phyloP scores from a whole-genome alignment of 2,329 filamentous ascomycete species.

The Sarocladium brachiariae region DNA sequence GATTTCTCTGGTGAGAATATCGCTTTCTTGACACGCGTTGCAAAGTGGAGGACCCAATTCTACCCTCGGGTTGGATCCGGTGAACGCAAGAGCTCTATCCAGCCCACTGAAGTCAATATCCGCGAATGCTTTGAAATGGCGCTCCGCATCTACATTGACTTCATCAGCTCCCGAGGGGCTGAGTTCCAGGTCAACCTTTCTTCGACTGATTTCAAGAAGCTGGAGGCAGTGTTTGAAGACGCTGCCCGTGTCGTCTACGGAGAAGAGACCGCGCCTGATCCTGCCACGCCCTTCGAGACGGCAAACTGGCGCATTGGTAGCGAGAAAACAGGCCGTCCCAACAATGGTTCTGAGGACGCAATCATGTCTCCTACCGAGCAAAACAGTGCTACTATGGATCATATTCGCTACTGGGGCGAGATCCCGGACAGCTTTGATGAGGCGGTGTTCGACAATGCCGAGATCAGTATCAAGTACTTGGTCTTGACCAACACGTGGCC shows the following conservation, averaged over 20 bases:
- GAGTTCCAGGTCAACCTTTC: constrained; percentile 63
- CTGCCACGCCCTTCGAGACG: constrained; percentile 37
- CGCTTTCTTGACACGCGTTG: constrained; percentile 54
- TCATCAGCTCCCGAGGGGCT: constrained; percentile 53
- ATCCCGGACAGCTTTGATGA: constrained; percentile 33
- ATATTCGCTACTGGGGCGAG: constrained; percentile 30
- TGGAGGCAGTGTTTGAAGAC: constrained; percentile 50
- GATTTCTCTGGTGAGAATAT: constrained; percentile 70
- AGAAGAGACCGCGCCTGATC: constrained; percentile 30
- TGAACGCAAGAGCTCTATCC: constrained; percentile 14
- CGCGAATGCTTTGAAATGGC: constrained; percentile 51
- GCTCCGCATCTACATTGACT: constrained; percentile 53
- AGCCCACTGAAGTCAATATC: constrained; percentile 23
- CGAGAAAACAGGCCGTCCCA: constrained; percentile 14
- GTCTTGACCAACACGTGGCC: constrained; percentile 35
- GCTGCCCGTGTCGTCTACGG: constrained; percentile 41
- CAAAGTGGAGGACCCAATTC: constrained; percentile 30
- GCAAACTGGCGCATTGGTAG: constrained; percentile 15
- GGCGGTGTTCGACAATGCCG: constrained; percentile 51
- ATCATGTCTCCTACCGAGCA: constrained; percentile 16
- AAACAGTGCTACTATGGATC: constrained; percentile 15
- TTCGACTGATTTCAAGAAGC: constrained; percentile 43
- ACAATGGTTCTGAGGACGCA: constrained; percentile 18
- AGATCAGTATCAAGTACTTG: constrained; percentile 57
- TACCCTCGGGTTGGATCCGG: constrained; percentile 17